Evolutionary conservation across 495 filamentous ascomycete species (phyloP), one percentile per base, ranked within the genome.

Genomic region (Chlorociboria aeruginascens): DNA sequence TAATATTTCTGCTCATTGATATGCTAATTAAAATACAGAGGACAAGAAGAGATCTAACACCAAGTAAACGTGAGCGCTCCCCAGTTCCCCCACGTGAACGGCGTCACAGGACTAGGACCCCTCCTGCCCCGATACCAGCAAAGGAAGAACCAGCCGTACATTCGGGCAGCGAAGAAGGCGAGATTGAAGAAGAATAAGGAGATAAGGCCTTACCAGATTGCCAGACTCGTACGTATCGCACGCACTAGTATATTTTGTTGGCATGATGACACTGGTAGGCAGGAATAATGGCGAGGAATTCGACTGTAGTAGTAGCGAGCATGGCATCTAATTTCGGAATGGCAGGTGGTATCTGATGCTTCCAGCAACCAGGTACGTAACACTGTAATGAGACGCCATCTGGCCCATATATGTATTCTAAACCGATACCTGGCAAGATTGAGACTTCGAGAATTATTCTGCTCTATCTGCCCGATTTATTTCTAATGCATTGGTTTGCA

Each of bases 161-260:
- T 58, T 85, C 82, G 34, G 92, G 93, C 32, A 97, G 92, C 56
- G 92, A 98, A 66, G 92, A 98, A 65, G 92, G 92, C 25, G 92
- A 98, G 69, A 95, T 98, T 55, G 92, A 95, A 61, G 92, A 96
- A 68, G 88, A 93, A 53, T 87, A 72, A 61, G 20, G 6, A 32
- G 17, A 45, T 44, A 16, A 40, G 29, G 12, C 8, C 36, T 14
- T 20, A 33, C 16, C n/a, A 30, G 35, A 29, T 40, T 3, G 32
- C 42, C 10, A 34, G 37, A 48, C 25, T 48, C 40, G 57, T 60
- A 60, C 54, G 57, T 60, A 60, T 60, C 37, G 54, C 33, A 54
- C 20, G 35, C 39, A 48, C 38, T 32, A 49, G 11, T 42, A 43
- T 20, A 20, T 20, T 49, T 54, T 47, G 37, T 16, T 42, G 32